phyloP scores from a whole-genome alignment of 2,329 filamentous ascomycete genomes.

The Cladosporium austrohemisphaericum region DNA sequence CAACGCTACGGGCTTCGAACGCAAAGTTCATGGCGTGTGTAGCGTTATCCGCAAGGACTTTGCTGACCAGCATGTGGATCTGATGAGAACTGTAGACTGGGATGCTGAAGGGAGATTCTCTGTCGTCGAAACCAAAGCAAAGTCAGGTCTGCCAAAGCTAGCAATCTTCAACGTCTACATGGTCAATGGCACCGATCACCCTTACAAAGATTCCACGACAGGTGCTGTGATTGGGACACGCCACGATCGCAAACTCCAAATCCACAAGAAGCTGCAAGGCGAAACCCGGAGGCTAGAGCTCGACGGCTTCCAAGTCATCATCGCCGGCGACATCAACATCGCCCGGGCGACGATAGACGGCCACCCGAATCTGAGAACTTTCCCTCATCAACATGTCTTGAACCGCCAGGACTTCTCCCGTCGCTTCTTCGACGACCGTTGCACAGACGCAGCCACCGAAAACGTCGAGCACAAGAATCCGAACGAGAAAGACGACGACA shows the following conservation, averaged over 20 bases:
- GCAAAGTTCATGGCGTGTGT: slow-evolving; percentile 52
- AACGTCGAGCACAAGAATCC: too few relatives aligned
- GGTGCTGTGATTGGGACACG: slow-evolving; percentile 44
- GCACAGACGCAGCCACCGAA: not conserved
- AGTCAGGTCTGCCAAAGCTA: slow-evolving; percentile 30
- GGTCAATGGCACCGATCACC: slow-evolving; percentile 50
- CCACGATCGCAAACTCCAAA: slow-evolving; percentile 50
- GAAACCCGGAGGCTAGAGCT: slow-evolving; percentile 43
- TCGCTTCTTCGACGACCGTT: slow-evolving; percentile 41
- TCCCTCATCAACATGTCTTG: slow-evolving; percentile 45
- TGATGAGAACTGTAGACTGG: slow-evolving; percentile 45
- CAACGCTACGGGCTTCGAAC: slow-evolving; percentile 49
- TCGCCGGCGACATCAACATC: slow-evolving; percentile 54
- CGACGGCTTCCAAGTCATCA: slow-evolving; percentile 42
- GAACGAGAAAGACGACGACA: slow-evolving; percentile 17
- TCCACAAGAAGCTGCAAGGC: slow-evolving; percentile 45
- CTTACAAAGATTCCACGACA: slow-evolving; percentile 44
- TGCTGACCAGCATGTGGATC: slow-evolving; percentile 23
- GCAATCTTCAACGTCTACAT: slow-evolving; percentile 53
- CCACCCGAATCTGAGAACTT: slow-evolving; percentile 45
- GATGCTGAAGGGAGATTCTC: slow-evolving; percentile 51
- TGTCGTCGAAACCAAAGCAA: slow-evolving; percentile 40
- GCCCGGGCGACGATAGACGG: slow-evolving; percentile 45
- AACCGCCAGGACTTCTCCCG: slow-evolving; percentile 51
- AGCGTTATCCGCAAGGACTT: slow-evolving; percentile 48